Evolutionary conservation across 805 yeast species (phyloP), one percentile per base, ranked within the genome.

Genomic region (Barnettozyma pratensis): DNA sequence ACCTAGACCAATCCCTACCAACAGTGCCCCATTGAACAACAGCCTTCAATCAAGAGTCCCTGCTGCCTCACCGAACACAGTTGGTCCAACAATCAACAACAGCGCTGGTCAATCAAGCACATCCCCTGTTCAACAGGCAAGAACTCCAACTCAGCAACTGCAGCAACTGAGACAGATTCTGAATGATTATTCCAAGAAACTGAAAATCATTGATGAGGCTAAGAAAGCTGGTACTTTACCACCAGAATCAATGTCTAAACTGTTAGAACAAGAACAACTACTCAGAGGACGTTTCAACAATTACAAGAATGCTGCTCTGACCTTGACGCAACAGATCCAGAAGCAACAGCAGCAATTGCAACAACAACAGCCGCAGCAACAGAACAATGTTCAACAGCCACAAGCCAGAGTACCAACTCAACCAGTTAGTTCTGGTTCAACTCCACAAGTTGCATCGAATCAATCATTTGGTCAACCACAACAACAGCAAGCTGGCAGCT

Each of bases 251-350:
- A 49, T 72, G 37, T 63, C 71, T 5, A 69, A 69, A 39, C 65
- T 75, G n/a, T 69, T 70, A 11, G 72, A 71, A 45, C 81, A 80
- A 57, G 77, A 80, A 52, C 65, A 67, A 19, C 75, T 76, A 37
- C 59, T 77, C 54, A 74, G 68, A 49, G 66, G 64, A 35, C 74
- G 77, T 47, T 72, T 73, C 53, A 72, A 73, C 26, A 75, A 75
- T 42, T 79, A 75, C 55, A 77, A 75, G 50, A 72, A 73, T 48
- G 72, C 75, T 43, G 83, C 82, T 1, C 60, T 70, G 32, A 31
- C 41, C 10, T 32, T 56, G 6, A 44, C 55, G 4, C 58, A 55
- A 29, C 52, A 46, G 11, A 10, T 49, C 4, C 46, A 45, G 36
- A 44, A 39, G 44, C 51, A 49, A 36, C 51, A 47, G 31, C 46